These are phyloP conservation scores for Fusarium citri DNA, from an alignment of 2,329 filamentous ascomycete genomes.

Conservation along the genomic window DNA sequence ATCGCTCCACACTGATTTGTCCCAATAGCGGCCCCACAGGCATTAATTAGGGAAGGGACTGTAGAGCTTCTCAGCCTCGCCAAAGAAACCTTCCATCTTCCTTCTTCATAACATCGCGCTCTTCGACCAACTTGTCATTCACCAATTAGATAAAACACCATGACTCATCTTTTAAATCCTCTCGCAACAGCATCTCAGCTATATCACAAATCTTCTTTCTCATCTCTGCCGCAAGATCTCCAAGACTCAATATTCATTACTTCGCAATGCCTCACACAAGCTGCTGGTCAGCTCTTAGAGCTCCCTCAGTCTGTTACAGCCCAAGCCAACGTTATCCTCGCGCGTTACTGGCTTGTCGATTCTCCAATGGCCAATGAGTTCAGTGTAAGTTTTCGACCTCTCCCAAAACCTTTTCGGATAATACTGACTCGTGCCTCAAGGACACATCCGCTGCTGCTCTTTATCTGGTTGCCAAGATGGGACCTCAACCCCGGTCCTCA, in stretches of 20 bases:
- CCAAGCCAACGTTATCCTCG: conserved; percentile 84
- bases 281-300: conserved; percentile 82
- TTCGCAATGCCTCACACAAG: conserved; percentile 79
- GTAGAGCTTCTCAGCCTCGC: conserved; percentile 37
- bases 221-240: conserved; percentile 73
- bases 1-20: conserved; percentile 27
- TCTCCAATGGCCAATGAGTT: conserved; percentile 69
- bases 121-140: background rate
- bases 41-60: background rate
- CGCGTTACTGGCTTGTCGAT: conserved; percentile 79
- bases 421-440: conserved; percentile 55
- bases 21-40: conserved; percentile 21
- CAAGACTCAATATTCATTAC: conserved; percentile 79
- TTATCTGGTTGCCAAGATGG: conserved; percentile 86
- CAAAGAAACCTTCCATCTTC: conserved; percentile 32
- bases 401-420: background rate
- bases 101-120: conserved; percentile 1
- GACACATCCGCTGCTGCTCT: conserved; percentile 84
- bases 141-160: conserved; percentile 43
- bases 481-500: conserved; percentile 78
- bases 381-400: conserved; percentile 53
- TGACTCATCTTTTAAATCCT: conserved; percentile 76
- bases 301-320: conserved; percentile 88
- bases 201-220: conserved; percentile 64
- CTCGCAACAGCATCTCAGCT: conserved; percentile 80